Evolutionary conservation across 306 rosid genomes (phyloP), one percentile per base, ranked within the genome.

Genomic region (Prunus salicina): DNA sequence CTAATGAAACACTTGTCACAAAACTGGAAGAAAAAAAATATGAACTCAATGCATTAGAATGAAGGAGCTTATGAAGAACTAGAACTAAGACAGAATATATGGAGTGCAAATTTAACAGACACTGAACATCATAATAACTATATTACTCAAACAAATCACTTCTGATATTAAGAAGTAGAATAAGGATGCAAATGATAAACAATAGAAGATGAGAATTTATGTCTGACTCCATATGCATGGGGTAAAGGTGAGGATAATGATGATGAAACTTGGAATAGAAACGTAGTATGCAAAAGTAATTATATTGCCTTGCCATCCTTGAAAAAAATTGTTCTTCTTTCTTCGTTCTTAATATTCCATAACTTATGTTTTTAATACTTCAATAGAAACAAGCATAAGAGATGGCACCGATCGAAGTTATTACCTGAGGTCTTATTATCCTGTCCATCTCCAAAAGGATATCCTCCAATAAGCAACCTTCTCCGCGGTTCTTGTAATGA

Each of bases 381-480:
- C 28, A 75, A 74, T 45, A 77, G 24, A 68, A 15, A 71, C 11
- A 34, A 32, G 46, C 53, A 79, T 32, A 32, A 34, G 13, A 77
- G 67, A 69, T 27, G 67, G 68, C 22, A 72, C 8, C 58, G 27
- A 12, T 55, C 16, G 52, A 47, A 78, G 46, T 61, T 25, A 75
- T 76, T 89, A 95, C 99, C 99, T 80, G 86, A 34, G 99, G 97
- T 24, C 97, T 85, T 41, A 78, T 50, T 28, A 95, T 90, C 25
- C 98, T 96, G 86, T 95, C 97, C 89, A 95, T 95, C 87, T 95
- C 98, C 71, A 92, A 84, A 90, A 95, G 85, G 84, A 95, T 86
- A 86, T 95, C 97, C 83, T 86, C 97, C 78, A 92, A 62, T 66
- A 82, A 68, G 80, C 97, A 92, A 68, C 89, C 90, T 74, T 90